Evolutionary conservation across 2,329 filamentous ascomycete species (phyloP), one percentile per base, ranked within the genome.

Genomic region (Xylaria sp.): DNA sequence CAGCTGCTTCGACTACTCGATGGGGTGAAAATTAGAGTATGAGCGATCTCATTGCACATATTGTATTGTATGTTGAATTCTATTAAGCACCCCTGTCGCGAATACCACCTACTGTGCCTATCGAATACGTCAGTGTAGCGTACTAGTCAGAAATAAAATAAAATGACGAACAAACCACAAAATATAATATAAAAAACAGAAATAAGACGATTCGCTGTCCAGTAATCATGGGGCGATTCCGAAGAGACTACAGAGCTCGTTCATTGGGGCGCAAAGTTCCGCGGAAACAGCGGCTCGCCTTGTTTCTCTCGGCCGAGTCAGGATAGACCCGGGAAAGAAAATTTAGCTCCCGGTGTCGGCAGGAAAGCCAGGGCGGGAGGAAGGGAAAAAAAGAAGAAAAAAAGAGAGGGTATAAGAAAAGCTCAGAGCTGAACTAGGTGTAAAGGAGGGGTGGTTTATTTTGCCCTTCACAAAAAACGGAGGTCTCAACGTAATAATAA

Each of bases 291-390:
- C 65, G 54, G 54, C 47, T 67, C 47, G 47, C 23, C 60, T 67
- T 44, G 47, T 37, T 54, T 47, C 16, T 27, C 23, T 27, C 18
- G 40, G 32, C 55, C 51, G 61, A 58, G 57, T 68, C 61, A 68
- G 57, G 61, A 55, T 57, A 6, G 13, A 51, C 37, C 27, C n/a
- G n/a, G 42, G 18, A 57, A 32, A 29, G 47, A 60, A 60, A 55
- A 32, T 32, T 47, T 42, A 64, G 60, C 25, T 44, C 65, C 65
- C 65, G 65, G 65, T 68, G 65, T 68, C 65, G 65, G 65, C 57
- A 54, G 21, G n/a, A 63, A 40, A 32, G 13, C 16, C 12, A 44
- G 47, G 29, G 18, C 18, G 13, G 21, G 35, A 50, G 8, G 40
- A 10, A 35, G 8, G 18, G 16, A 21, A 12, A 27, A 60, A 32